A percentile compares a stretch with the other conserved stretches of the same genome.
phyloP scores from a whole-genome alignment of 2,329 filamentous ascomycete species.

The Cercospora sp. region DNA sequence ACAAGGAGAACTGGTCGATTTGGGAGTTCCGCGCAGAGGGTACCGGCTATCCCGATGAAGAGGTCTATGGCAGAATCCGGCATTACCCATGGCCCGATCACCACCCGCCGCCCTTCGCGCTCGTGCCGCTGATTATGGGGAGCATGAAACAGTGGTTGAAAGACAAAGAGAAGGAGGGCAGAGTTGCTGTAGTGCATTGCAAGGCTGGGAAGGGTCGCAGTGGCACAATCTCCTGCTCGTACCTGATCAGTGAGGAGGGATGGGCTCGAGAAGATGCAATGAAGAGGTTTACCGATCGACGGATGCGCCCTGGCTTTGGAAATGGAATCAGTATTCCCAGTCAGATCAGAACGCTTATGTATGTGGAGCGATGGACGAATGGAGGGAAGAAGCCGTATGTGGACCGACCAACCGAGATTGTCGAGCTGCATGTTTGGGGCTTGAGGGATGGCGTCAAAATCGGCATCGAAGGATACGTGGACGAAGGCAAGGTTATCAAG shows the following conservation, averaged over 20 bases:
- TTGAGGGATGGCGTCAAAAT: slow-evolving; percentile 85
- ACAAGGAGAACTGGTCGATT: slow-evolving; percentile 83
- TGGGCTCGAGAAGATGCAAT: slow-evolving; percentile 66
- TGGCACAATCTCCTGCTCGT: slow-evolving; percentile 83
- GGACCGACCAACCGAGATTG: slow-evolving; percentile 77
- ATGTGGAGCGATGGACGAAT: slow-evolving; percentile 84
- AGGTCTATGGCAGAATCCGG: slow-evolving; percentile 79
- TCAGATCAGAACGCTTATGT: slow-evolving; percentile 82
- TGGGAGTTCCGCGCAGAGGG: slow-evolving; percentile 98
- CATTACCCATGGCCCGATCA: slow-evolving; percentile 98
- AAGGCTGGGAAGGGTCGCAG: slow-evolving; percentile 95
- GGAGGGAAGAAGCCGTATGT: slow-evolving; percentile 65
- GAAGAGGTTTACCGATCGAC: slow-evolving; percentile 70
- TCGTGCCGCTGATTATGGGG: slow-evolving; percentile 85
- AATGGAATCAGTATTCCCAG: slow-evolving; percentile 90
- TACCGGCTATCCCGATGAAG: slow-evolving; percentile 88
- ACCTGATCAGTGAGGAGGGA: slow-evolving; percentile 82
- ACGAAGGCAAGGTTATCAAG: slow-evolving; percentile 87
- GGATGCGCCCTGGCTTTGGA: slow-evolving; percentile 89
- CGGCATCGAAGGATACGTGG: slow-evolving; percentile 76
- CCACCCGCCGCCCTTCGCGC: slow-evolving; percentile 87
- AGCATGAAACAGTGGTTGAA: slow-evolving; percentile 89
- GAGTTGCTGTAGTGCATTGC: slow-evolving; percentile 91
- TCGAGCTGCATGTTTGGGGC: slow-evolving; percentile 90
- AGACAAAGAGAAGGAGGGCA: slow-evolving; percentile 51